phyloP scores from a whole-genome alignment of 805 yeast genomes.

The Metschnikowia lachancei region DNA sequence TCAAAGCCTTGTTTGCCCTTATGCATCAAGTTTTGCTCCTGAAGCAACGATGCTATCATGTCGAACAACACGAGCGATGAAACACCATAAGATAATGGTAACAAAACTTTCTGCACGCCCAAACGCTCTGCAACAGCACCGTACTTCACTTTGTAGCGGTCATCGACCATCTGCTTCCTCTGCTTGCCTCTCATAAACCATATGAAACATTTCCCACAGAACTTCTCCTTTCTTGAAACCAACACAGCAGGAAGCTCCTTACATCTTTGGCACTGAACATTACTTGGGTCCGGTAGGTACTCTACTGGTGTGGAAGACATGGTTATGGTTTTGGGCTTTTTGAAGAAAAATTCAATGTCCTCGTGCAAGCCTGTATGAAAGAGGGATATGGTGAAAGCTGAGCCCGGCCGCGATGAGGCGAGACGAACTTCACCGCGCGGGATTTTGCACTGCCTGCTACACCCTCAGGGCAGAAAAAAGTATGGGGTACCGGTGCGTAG shows the following conservation, averaged over 20 bases:
- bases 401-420: constrained; percentile 8
- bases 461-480: neutral
- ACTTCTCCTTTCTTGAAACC: constrained; percentile 58
- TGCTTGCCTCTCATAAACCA: constrained; percentile 76
- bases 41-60: constrained; percentile 55
- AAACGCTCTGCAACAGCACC: constrained; percentile 37
- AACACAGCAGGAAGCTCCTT: constrained; percentile 41
- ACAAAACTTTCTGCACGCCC: constrained; percentile 45
- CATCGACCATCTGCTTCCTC: constrained; percentile 71
- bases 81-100: constrained; percentile 65
- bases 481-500: neutral
- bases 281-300: constrained; percentile 9
- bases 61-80: constrained; percentile 70
- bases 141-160: constrained; percentile 69
- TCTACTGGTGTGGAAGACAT: constrained; percentile 18
- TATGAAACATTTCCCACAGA: constrained; percentile 66
- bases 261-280: constrained; percentile 48
- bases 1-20: constrained; percentile 69
- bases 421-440: neutral
- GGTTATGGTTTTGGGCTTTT: neutral
- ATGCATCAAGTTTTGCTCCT: constrained; percentile 60
- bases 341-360: neutral
- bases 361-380: constrained; percentile 1
- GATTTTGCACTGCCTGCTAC: neutral
- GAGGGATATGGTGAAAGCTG: neutral